Base-by-base conservation (phyloP, 2,329 filamentous ascomycete species). In the Apiospora pterosperma region DNA sequence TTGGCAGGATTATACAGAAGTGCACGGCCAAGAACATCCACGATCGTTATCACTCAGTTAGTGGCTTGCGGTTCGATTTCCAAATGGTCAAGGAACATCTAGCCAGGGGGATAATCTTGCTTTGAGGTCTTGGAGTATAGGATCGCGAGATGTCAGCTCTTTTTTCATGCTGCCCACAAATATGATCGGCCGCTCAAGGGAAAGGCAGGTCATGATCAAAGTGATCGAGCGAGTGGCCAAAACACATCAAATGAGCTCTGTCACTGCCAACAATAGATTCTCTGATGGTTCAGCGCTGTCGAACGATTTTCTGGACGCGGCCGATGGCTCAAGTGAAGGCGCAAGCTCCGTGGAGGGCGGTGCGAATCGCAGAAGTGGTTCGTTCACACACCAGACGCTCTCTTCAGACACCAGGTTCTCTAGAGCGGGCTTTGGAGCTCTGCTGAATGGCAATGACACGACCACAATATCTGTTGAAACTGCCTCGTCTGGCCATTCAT, bases 21-120 rank as follows among this genome's bases (percentile, higher is more conserved):
- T 97, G 96, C 85, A 97, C 93, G 0, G 89, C 93, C 66, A 97
- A 96, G 77, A 91, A 90, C 66, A 92, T 97, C 59, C 86, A 88
- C 64, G 94, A 97, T 65, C 88, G 95, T 16, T 98, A 97, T 75
- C 91, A 97, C 72, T 97, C 93, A 6, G 91, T 92, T 0, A 93
- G 92, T 65, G 94, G 95, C 2, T 84, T 97, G 65, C 93, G 93
- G 69, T 84, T 92, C 72, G 95, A 98, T 74, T 79, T 98, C 61
- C 77, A 88, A 62, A 85, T 89, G 71, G 88, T 97, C 5, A 89
- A 92, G 68, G 85, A 90, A 68, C 84, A 95, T 41, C 81, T 97
- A 7, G 88, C 86, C 4, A 88, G 93, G 70, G 93, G 21, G 90
- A 97, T 70, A 84, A 85, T 66, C 80, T 86, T 62, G 88, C 89